Percentiles rank a stretch among this genome's conserved stretches.
phyloP scores from a whole-genome alignment of 176 grass and related monocot genomes.

The Lolium rigidum region DNA sequence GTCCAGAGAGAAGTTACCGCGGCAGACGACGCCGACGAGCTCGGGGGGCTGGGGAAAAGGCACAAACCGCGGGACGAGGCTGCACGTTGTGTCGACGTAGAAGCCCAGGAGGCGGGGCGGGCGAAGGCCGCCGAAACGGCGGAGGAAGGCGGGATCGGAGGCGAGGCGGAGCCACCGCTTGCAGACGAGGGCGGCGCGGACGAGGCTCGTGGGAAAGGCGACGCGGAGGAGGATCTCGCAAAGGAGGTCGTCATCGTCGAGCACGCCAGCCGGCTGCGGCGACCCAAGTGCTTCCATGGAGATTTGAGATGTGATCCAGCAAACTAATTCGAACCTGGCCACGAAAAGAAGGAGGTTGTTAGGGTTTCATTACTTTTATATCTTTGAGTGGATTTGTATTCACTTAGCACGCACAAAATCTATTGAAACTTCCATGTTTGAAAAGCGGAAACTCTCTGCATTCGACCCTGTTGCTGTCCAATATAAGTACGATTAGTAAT shows the following conservation, averaged over 20 bases:
- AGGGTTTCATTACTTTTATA: no score
- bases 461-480: no score
- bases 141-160: not conserved
- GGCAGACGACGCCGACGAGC: not conserved
- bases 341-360: no score
- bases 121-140: slow-evolving; percentile 2
- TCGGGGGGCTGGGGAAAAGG: not conserved
- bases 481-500: no score
- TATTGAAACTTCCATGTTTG: no score
- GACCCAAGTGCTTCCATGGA: no score
- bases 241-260: slow-evolving; percentile 20
- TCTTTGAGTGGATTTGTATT: no score
- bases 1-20: not conserved
- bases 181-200: slow-evolving; percentile 1
- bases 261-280: not conserved
- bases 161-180: not conserved
- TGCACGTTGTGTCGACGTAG: not conserved
- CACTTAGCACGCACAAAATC: no score
- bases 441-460: no score
- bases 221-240: not conserved
- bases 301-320: no score
- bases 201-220: not conserved
- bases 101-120: not conserved
- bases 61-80: not conserved
- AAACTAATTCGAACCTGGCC: no score